Percentiles rank a stretch among this genome's conserved stretches.
phyloP scores from a whole-genome alignment of 2,329 filamentous ascomycete species.

The Microcyclospora pomicola region DNA sequence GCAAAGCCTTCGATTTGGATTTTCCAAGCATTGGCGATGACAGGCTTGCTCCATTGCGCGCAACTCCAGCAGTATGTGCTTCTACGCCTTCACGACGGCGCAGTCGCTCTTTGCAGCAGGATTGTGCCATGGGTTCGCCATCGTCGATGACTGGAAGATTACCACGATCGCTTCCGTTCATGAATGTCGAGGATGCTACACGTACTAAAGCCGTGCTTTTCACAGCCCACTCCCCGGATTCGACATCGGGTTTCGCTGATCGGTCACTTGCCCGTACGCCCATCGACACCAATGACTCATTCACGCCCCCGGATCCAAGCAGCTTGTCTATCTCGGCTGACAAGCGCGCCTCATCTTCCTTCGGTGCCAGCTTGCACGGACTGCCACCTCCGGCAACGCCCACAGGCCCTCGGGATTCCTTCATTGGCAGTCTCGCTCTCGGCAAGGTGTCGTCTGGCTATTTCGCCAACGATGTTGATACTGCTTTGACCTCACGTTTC shows the following conservation, averaged over 20 bases:
- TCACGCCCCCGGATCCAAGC: slow-evolving; percentile 67
- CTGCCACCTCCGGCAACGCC: slow-evolving; percentile 67
- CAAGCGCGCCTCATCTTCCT: slow-evolving; percentile 24
- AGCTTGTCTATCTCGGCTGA: slow-evolving; percentile 66
- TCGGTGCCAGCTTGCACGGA: slow-evolving; percentile 29
- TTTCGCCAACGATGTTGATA: slow-evolving; percentile 61
- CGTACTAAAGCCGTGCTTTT: slow-evolving; percentile 12
- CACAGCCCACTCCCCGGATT: slow-evolving; percentile 10
- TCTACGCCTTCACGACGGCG: slow-evolving; percentile 11
- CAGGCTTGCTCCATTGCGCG: slow-evolving; percentile 15
- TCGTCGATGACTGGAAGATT: slow-evolving; percentile 28
- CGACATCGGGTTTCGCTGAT: slow-evolving; percentile 6
- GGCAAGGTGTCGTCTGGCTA: slow-evolving; percentile 44
- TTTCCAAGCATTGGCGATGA: no score
- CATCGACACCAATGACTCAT: slow-evolving; percentile 41
- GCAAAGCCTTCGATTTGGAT: slow-evolving; percentile 7
- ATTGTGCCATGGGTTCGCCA: slow-evolving; percentile 23
- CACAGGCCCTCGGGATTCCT: slow-evolving; percentile 49
- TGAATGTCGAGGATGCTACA: slow-evolving; percentile 9
- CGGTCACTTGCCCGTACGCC: slow-evolving; percentile 49
- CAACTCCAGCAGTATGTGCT: slow-evolving; percentile 22
- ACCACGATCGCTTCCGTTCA: slow-evolving; percentile 12
- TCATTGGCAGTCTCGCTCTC: slow-evolving; percentile 42
- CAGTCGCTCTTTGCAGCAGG: slow-evolving; percentile 26
- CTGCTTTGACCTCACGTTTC: slow-evolving; percentile 60